Evolutionary conservation across 139 green algal genomes (phyloP).

Genomic region (Zygnema cylindricum): DNA sequence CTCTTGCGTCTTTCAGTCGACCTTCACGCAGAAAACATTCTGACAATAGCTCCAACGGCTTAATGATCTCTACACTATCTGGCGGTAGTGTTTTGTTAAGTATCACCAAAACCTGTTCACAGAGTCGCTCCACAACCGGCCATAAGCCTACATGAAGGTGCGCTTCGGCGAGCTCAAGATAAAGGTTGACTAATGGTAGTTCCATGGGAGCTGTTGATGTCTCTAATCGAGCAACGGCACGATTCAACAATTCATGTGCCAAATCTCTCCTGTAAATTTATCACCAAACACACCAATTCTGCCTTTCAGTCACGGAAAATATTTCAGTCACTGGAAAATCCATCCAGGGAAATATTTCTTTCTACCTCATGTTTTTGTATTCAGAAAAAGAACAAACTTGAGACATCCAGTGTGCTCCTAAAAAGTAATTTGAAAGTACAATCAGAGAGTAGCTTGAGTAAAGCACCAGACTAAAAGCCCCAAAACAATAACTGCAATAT

Average conservation of each 20-base stretch:
- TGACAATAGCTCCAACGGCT: neutral
- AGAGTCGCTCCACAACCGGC: neutral
- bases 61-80: neutral
- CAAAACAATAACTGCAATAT: too few relatives aligned
- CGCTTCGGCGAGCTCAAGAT: neutral
- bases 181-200: neutral
- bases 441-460: too few relatives aligned
- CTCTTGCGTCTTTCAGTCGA: neutral
- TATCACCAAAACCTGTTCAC: neutral
- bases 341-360: too few relatives aligned
- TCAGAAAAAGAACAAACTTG: too few relatives aligned
- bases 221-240: neutral
- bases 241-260: neutral
- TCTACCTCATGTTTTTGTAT: too few relatives aligned
- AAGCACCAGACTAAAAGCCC: too few relatives aligned
- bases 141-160: neutral
- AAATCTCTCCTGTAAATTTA: neutral
- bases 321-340: too few relatives aligned
- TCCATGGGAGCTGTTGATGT: neutral
- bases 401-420: too few relatives aligned
- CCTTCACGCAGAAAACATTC: neutral
- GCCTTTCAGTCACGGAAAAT: too few relatives aligned
- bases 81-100: neutral
- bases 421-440: too few relatives aligned
- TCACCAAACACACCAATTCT: too few relatives aligned